Percentiles rank a stretch among this genome's conserved stretches.
Conservation (phyloP, 2,329 filamentous ascomycete genomes). For the Chaetomium olivaceum region DNA sequence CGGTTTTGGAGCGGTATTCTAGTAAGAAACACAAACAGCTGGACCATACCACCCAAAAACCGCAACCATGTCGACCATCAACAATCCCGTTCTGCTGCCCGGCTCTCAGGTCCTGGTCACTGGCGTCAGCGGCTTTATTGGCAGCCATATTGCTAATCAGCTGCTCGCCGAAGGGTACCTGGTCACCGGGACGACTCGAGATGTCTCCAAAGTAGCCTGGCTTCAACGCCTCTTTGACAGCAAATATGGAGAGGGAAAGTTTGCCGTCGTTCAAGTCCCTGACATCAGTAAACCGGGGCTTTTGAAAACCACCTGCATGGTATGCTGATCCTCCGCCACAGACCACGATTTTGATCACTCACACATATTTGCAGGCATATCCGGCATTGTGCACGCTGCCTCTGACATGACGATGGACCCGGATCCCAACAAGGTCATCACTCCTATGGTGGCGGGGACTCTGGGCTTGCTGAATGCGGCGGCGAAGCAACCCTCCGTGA, state of each 20-base stretch:
- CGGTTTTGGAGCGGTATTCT: background rate
- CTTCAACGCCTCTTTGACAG: slow-evolving; percentile 18
- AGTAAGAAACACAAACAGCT: background rate
- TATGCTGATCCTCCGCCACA: background rate
- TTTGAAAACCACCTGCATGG: slow-evolving; percentile 36
- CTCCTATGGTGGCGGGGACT: slow-evolving; percentile 36
- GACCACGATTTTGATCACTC: background rate
- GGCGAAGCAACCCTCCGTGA: slow-evolving; percentile 38
- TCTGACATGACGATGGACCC: slow-evolving; percentile 38
- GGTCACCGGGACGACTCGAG: slow-evolving; percentile 49
- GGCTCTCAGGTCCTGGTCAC: slow-evolving; percentile 42
- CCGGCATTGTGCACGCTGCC: slow-evolving; percentile 44
- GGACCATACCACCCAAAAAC: background rate
- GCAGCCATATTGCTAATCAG: slow-evolving; percentile 43
- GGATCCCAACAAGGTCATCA: slow-evolving; percentile 45
- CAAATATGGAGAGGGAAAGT: slow-evolving; percentile 38
- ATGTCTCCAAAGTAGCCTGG: slow-evolving; percentile 34
- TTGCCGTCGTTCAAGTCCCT: slow-evolving; percentile 39
- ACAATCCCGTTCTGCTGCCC: background rate
- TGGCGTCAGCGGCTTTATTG: slow-evolving; percentile 49
- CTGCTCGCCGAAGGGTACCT: slow-evolving; percentile 44
- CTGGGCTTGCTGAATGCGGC: slow-evolving; percentile 41
- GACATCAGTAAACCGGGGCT: slow-evolving; percentile 38
- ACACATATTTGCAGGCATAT: slow-evolving; percentile 23
- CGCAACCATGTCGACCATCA: background rate